These are phyloP conservation scores for Nowakowskiella sp. DNA, from an alignment of 192 early-diverging fungal species.

Conservation along the genomic window DNA sequence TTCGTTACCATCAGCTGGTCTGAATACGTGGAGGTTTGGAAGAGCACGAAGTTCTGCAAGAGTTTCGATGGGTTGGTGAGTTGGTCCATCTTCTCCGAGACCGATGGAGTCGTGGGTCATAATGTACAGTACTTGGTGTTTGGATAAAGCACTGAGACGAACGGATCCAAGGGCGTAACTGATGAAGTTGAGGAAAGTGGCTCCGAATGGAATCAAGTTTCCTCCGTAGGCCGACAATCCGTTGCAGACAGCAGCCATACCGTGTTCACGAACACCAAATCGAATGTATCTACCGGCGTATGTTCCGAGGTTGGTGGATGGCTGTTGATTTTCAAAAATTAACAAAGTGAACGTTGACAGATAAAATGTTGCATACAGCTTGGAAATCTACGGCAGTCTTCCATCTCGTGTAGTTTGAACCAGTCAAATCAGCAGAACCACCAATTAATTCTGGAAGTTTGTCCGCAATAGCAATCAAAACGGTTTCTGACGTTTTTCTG, in stretches of 20 bases:
- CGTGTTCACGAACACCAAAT: slow-evolving; percentile 96
- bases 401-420: slow-evolving; percentile 93
- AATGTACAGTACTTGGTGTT: slow-evolving; percentile 88
- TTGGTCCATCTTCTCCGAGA: slow-evolving; percentile 97
- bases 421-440: slow-evolving; percentile 95
- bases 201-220: slow-evolving; percentile 76
- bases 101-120: slow-evolving; percentile 99
- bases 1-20: slow-evolving; percentile 92
- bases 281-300: slow-evolving; percentile 87
- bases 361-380: slow-evolving; percentile 25
- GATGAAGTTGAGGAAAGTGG: slow-evolving; percentile 82
- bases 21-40: slow-evolving; percentile 78
- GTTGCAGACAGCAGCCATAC: slow-evolving; percentile 91
- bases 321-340: neutral
- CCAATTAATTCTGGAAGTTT: slow-evolving; percentile 78
- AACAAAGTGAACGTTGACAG: slow-evolving; percentile 1
- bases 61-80: slow-evolving; percentile 97
- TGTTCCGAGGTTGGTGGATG: slow-evolving; percentile 57
- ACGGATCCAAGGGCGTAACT: slow-evolving; percentile 72
- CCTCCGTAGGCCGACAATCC: slow-evolving; percentile 81
- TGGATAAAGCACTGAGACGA: slow-evolving; percentile 81
- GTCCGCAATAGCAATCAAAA: slow-evolving; percentile 74
- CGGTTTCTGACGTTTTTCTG: slow-evolving; percentile 78
- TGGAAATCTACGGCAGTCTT: slow-evolving; percentile 94
- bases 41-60: slow-evolving; percentile 78